phyloP scores from a whole-genome alignment of 2,329 filamentous ascomycete species.

The Atkinsonella hypoxylon region DNA sequence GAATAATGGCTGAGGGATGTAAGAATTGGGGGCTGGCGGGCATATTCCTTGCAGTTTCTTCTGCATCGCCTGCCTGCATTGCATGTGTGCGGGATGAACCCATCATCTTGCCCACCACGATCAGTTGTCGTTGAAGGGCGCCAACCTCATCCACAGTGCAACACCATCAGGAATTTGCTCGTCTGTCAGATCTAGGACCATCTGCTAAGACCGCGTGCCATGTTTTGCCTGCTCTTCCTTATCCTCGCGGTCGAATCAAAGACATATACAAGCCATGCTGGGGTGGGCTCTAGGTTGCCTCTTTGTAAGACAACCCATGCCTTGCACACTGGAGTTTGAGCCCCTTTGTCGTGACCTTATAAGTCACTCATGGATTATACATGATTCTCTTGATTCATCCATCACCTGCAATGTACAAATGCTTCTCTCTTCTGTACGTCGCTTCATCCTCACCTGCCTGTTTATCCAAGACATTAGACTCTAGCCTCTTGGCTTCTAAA shows the following conservation, averaged over 20 bases:
- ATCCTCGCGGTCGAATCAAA: constrained; percentile 3
- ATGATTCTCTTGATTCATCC: constrained; percentile 1
- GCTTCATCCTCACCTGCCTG: background rate
- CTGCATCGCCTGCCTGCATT: background rate
- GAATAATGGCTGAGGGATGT: background rate
- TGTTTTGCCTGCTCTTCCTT: constrained; percentile 2
- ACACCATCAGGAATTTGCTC: background rate
- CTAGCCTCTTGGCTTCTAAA: background rate
- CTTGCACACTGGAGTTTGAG: background rate
- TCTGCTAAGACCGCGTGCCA: constrained; percentile 8
- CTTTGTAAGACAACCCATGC: constrained; percentile 6
- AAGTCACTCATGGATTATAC: background rate
- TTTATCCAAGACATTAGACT: background rate
- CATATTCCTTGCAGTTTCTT: background rate
- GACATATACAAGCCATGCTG: background rate
- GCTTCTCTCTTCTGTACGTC: background rate
- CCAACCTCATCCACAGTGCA: constrained; percentile 5
- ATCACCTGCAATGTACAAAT: constrained; percentile 6
- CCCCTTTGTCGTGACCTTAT: constrained; percentile 5
- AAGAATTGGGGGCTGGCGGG: background rate
- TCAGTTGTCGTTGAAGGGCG: background rate
- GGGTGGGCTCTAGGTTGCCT: background rate
- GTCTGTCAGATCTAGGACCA: constrained; percentile 5
- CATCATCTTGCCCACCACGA: background rate
- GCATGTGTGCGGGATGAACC: background rate